phyloP scores from a whole-genome alignment of 257 asterid species.

The Eustoma russellianum region DNA sequence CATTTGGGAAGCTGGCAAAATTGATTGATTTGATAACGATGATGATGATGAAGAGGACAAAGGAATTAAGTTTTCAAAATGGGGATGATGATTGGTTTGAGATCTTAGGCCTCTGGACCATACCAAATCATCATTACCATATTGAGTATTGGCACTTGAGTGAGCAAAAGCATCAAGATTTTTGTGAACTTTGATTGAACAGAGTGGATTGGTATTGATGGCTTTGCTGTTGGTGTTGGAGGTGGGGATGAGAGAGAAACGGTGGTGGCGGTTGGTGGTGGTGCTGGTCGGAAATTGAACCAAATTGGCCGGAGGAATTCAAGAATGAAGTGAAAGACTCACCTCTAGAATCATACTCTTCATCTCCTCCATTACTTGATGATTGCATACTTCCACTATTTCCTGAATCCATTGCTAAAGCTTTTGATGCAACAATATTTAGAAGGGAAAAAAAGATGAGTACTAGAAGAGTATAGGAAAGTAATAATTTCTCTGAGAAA shows the following conservation, averaged over 20 bases:
- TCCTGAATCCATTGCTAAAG: slow-evolving; percentile 74
- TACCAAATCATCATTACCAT: slow-evolving; percentile 27
- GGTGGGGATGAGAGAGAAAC: slow-evolving; percentile 13
- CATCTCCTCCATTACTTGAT: slow-evolving; percentile 50
- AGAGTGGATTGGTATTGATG: slow-evolving; percentile 21
- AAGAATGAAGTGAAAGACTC: slow-evolving; percentile 45
- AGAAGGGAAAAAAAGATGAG: too few species aligned
- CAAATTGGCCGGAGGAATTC: slow-evolving; percentile 26
- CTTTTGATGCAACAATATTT: too few species aligned
- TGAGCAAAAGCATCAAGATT: slow-evolving; percentile 21
- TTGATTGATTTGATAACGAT: slow-evolving; percentile 18
- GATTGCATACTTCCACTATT: slow-evolving; percentile 73
- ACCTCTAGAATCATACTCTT: slow-evolving; percentile 54
- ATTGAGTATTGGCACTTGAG: slow-evolving; percentile 4
- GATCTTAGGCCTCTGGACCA: slow-evolving; percentile 52
- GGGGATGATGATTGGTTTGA: slow-evolving; percentile 17
- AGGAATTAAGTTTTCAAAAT: slow-evolving; percentile 19
- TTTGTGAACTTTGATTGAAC: slow-evolving; percentile 35
- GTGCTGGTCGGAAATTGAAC: slow-evolving; percentile 25
- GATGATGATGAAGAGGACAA: slow-evolving; percentile 21
- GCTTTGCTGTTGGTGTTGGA: slow-evolving; percentile 11
- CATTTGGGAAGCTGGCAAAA: slow-evolving; percentile 13
- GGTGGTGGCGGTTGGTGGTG: slow-evolving; percentile 5
- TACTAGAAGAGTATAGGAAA: too few species aligned
- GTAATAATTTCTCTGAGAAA: too few species aligned